These are phyloP conservation scores for Saitozyma podzolica DNA, from an alignment of 768 basidiomycete genomes.

Conservation along the genomic window DNA sequence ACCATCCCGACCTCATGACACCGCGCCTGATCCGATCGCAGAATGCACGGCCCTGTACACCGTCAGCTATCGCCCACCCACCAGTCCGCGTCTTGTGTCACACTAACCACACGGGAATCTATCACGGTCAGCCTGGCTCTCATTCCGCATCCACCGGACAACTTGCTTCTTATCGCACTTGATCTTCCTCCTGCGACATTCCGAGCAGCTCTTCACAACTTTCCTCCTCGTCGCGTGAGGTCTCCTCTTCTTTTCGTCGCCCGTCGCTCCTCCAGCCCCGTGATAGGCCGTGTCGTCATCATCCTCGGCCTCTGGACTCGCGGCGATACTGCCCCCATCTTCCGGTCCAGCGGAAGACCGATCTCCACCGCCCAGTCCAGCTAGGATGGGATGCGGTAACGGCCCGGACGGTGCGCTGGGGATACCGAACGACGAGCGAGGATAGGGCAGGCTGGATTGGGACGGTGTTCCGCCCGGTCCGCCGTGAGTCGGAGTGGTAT, in stretches of 20 bases:
- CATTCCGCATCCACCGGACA: not conserved
- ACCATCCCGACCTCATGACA: conserved; percentile 51
- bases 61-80: not conserved
- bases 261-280: not conserved
- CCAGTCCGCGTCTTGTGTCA: too few species aligned
- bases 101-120: conserved; percentile 48
- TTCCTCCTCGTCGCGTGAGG: conserved; percentile 45
- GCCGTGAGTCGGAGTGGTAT: too few species aligned
- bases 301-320: not conserved
- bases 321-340: too few species aligned
- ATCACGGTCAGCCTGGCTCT: conserved; percentile 5
- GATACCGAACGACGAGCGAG: too few species aligned
- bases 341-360: too few species aligned
- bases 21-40: conserved; percentile 43
- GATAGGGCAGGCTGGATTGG: too few species aligned
- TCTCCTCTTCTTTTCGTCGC: conserved; percentile 21
- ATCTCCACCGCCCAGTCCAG: too few species aligned
- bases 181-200: conserved; percentile 52
- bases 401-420: too few species aligned
- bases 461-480: too few species aligned
- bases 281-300: not conserved
- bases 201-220: conserved; percentile 52
- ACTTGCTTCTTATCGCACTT: conserved; percentile 52
- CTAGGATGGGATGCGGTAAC: too few species aligned
- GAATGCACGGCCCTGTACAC: conserved; percentile 42